A percentile compares a stretch with the other conserved stretches of the same genome.
Conservation (phyloP, 306 rosid genomes). For the Fragaria iinumae region DNA sequence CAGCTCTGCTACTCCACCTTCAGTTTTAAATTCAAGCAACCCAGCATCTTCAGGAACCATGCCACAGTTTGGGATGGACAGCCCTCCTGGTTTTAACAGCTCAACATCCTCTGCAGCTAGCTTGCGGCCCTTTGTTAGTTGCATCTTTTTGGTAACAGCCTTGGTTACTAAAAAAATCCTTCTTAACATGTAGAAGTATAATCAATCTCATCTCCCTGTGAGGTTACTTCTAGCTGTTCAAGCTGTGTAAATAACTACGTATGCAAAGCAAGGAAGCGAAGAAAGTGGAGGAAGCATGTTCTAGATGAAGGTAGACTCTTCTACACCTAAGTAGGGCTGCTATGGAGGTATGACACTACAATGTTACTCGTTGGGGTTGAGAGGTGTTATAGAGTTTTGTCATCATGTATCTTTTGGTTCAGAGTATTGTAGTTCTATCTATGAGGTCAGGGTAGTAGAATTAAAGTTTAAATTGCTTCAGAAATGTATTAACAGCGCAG, state of each 20-base stretch:
- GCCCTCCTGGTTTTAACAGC: conserved; percentile 41
- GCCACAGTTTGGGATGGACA: conserved; percentile 45
- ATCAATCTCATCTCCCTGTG: conserved; percentile 6
- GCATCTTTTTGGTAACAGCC: conserved; percentile 40
- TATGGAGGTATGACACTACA: conserved; percentile 1
- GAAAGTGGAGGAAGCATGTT: conserved; percentile 23
- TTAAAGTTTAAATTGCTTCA: neutral
- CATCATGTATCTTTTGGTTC: conserved; percentile 28
- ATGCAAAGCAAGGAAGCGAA: conserved; percentile 21
- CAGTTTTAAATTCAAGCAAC: conserved; percentile 61
- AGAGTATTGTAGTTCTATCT: conserved; percentile 11
- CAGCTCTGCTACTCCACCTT: conserved; percentile 53
- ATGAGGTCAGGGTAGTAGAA: neutral
- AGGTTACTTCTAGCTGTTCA: neutral
- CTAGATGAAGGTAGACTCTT: neutral
- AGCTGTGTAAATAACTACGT: conserved; percentile 33
- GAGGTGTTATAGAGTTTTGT: conserved; percentile 17
- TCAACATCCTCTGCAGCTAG: conserved; percentile 45
- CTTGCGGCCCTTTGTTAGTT: conserved; percentile 47
- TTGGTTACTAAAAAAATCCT: conserved; percentile 34
- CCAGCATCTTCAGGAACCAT: conserved; percentile 53
- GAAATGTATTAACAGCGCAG: neutral
- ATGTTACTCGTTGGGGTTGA: conserved; percentile 16
- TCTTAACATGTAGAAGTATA: conserved; percentile 26
- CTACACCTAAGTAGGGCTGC: conserved; percentile 5